A percentile compares a stretch with the other conserved stretches of the same genome.
Evolutionary conservation across 495 filamentous ascomycete species (phyloP).

Genomic region (Amniculicola lignicola): DNA sequence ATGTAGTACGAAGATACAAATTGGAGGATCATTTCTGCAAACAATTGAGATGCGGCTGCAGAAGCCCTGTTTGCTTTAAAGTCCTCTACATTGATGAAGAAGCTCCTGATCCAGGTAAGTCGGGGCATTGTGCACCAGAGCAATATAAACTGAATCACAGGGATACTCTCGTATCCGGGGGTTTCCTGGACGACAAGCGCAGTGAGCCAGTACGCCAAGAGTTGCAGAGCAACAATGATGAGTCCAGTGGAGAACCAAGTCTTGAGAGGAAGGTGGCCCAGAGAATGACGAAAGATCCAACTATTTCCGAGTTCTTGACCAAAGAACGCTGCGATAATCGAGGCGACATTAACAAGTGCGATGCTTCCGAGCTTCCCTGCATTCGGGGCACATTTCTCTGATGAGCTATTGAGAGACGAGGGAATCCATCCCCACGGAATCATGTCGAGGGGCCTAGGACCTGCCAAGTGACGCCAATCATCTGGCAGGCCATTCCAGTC

Average conservation of each 20-base stretch:
- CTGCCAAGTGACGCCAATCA: slow-evolving; percentile 3
- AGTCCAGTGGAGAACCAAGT: slow-evolving; percentile 1
- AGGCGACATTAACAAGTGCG: slow-evolving; percentile 1
- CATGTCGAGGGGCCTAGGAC: slow-evolving; percentile 8
- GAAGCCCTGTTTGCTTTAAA: slow-evolving; percentile 5
- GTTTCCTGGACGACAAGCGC: slow-evolving; percentile 8
- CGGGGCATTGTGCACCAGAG: slow-evolving; percentile 24
- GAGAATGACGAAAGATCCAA: background rate
- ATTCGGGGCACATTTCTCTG: slow-evolving; percentile 4
- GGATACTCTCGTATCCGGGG: background rate
- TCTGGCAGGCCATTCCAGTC: slow-evolving; percentile 15
- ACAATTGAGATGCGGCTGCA: background rate
- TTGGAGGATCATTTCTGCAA: slow-evolving; percentile 14
- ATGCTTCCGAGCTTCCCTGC: slow-evolving; percentile 8
- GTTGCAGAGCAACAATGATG: slow-evolving; percentile 5
- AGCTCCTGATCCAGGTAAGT: background rate
- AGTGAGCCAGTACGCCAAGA: slow-evolving; percentile 8
- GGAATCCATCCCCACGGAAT: slow-evolving; percentile 19
- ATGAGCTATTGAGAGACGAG: background rate
- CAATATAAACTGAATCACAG: slow-evolving; percentile 9
- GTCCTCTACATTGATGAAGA: slow-evolving; percentile 3
- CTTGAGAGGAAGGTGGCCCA: background rate
- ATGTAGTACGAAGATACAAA: slow-evolving; percentile 9
- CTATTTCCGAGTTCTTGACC: background rate
- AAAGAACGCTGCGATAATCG: slow-evolving; percentile 7